These are phyloP conservation scores for Leccinum subrobustum DNA, from an alignment of 1,284 basidiomycete species.

Conservation along the genomic window DNA sequence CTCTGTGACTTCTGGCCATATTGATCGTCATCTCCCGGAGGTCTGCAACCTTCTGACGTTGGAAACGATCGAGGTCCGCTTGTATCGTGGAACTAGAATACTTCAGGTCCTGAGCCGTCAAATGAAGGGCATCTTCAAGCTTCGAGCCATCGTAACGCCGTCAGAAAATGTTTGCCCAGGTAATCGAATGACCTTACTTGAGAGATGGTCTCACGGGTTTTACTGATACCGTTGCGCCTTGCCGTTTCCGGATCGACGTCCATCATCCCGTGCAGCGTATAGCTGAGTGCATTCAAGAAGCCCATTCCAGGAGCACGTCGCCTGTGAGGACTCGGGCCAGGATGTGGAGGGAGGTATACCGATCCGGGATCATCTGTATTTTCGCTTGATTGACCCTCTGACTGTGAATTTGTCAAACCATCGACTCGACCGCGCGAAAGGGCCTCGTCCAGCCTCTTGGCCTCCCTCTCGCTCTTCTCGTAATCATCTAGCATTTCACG, in stretches of 20 bases:
- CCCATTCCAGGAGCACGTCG: constrained; percentile 78
- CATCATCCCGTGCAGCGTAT: constrained; percentile 97
- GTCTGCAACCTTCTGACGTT: constrained; percentile 97
- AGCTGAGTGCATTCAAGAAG: constrained; percentile 88
- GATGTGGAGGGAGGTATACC: constrained; percentile 67
- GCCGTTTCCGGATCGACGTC: constrained; percentile 98
- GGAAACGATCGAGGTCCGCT: constrained; percentile 96
- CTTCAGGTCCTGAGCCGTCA: constrained; percentile 89
- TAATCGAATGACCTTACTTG: constrained; percentile 55
- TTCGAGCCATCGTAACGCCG: constrained; percentile 35
- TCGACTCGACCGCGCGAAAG: constrained; percentile 57
- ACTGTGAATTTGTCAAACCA: constrained; percentile 25
- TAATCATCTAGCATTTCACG: constrained; percentile 86
- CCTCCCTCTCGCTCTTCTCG: constrained; percentile 91
- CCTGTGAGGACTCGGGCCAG: constrained; percentile 65
- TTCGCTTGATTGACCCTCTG: constrained; percentile 36
- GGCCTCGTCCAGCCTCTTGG: constrained; percentile 86
- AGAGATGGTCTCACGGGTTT: constrained; percentile 91
- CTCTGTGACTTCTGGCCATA: constrained; percentile 88
- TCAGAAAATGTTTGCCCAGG: constrained; percentile 20
- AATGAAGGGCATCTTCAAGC: constrained; percentile 91
- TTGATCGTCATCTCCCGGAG: constrained; percentile 88
- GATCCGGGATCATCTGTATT: constrained; percentile 38
- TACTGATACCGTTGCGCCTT: constrained; percentile 88
- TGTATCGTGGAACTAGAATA: constrained; percentile 96